These are phyloP conservation scores for Solanum stenotomum DNA, from an alignment of 257 asterid genomes.

Conservation along the genomic window DNA sequence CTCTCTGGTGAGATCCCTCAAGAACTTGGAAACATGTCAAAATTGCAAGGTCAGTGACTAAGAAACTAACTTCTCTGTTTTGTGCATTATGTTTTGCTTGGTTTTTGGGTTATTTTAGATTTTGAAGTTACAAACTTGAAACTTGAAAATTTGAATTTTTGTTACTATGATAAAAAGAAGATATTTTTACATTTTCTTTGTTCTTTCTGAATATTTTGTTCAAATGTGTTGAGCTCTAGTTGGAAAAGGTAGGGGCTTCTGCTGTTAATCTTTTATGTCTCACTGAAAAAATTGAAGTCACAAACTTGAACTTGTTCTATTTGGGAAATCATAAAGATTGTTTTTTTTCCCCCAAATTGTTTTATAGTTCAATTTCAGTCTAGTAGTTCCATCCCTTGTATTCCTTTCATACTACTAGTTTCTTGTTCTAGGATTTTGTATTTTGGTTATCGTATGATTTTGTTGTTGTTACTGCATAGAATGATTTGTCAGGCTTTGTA, in stretches of 20 bases:
- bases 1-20: constrained; percentile 78
- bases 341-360: background rate
- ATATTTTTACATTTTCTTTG: background rate
- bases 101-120: background rate
- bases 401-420: background rate
- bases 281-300: background rate
- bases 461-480: background rate
- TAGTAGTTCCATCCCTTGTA: background rate
- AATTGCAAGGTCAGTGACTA: constrained; percentile 54
- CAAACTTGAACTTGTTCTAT: background rate
- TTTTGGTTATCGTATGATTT: background rate
- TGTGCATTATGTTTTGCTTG: background rate
- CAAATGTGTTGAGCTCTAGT: background rate
- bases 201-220: background rate
- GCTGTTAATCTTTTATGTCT: background rate
- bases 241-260: background rate
- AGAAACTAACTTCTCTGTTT: background rate
- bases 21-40: constrained; percentile 57
- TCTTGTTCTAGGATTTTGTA: background rate
- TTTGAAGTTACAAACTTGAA: background rate
- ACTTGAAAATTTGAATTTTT: background rate
- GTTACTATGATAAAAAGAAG: background rate
- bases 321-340: background rate
- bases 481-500: background rate
- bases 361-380: background rate